A percentile compares a stretch with the other conserved stretches of the same genome.
Conservation (phyloP, 139 green algal genomes). For the Spirogloea muscicola region DNA sequence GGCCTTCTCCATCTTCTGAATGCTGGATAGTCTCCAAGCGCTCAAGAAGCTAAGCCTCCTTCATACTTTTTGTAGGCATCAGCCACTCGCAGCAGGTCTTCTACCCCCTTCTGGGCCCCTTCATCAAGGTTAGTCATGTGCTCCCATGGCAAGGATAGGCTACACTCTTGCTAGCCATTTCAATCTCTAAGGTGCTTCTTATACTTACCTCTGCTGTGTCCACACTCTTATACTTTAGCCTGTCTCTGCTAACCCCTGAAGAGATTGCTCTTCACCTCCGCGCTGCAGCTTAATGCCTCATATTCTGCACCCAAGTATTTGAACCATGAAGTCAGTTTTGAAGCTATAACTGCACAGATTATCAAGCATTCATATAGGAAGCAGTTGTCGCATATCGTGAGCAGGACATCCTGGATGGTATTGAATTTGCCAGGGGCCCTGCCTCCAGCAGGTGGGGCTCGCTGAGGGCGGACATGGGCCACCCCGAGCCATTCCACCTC, state of each 20-base stretch:
- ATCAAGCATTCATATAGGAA: not conserved
- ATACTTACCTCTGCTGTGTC: too few species aligned
- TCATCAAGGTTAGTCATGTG: conserved; percentile 11
- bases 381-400: not conserved
- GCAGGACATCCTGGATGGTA: conserved; percentile 57
- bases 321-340: not conserved
- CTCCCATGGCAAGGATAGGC: not conserved
- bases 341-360: not conserved
- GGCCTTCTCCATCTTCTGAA: too few species aligned
- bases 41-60: too few species aligned
- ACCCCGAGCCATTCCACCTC: conserved; percentile 57
- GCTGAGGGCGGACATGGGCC: conserved; percentile 61
- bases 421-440: conserved; percentile 61
- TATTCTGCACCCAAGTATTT: too few species aligned
- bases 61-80: conserved; percentile 50
- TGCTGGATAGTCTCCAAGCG: too few species aligned
- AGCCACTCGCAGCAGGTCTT: conserved; percentile 38
- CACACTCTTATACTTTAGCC: too few species aligned
- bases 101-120: conserved; percentile 2
- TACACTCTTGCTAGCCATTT: too few species aligned
- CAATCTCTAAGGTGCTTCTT: too few species aligned
- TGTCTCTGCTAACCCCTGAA: too few species aligned
- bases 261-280: too few species aligned
- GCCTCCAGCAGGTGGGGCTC: conserved; percentile 52
- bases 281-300: too few species aligned